Evolutionary conservation across 2,329 filamentous ascomycete species (phyloP).

Genomic region (Pestalotiopsis fici): DNA sequence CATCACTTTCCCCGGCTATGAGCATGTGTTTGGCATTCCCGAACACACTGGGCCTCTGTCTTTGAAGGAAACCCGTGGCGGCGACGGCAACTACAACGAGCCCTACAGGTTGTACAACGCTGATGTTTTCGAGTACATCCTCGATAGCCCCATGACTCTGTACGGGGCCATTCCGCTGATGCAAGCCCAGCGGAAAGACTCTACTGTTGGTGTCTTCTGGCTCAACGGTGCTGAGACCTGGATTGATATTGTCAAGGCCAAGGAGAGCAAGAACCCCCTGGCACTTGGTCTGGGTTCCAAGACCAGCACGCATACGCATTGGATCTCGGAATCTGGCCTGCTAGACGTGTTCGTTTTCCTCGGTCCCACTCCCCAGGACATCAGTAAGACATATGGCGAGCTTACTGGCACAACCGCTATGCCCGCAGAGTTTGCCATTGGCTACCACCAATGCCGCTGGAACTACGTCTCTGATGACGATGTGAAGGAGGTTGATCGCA

Average conservation of each 20-base stretch:
- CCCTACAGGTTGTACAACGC: constrained; percentile 95
- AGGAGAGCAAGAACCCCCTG: constrained; percentile 72
- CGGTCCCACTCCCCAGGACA: constrained; percentile 80
- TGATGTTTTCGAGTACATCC: constrained; percentile 96
- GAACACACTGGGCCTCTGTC: constrained; percentile 89
- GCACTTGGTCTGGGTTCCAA: constrained; percentile 70
- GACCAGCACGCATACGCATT: constrained; percentile 86
- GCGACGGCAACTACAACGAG: constrained; percentile 80
- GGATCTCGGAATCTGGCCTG: constrained; percentile 91
- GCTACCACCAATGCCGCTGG: constrained; percentile 97
- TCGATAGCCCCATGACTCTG: constrained; percentile 97
- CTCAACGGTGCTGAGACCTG: constrained; percentile 96
- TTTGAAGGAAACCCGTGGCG: constrained; percentile 86
- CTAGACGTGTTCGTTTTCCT: constrained; percentile 95
- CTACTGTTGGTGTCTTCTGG: constrained; percentile 96
- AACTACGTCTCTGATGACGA: constrained; percentile 98
- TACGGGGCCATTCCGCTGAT: constrained; percentile 98
- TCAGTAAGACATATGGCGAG: constrained; percentile 81
- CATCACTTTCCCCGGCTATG: constrained; percentile 88
- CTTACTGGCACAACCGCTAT: constrained; percentile 90
- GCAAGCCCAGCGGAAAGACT: constrained; percentile 93
- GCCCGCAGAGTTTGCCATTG: constrained; percentile 89
- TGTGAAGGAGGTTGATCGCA: constrained; percentile 92
- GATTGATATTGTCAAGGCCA: constrained; percentile 89
- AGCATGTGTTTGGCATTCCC: constrained; percentile 91